These are phyloP conservation scores for Glycine soja DNA, from an alignment of 306 rosid genomes.

Conservation along the genomic window DNA sequence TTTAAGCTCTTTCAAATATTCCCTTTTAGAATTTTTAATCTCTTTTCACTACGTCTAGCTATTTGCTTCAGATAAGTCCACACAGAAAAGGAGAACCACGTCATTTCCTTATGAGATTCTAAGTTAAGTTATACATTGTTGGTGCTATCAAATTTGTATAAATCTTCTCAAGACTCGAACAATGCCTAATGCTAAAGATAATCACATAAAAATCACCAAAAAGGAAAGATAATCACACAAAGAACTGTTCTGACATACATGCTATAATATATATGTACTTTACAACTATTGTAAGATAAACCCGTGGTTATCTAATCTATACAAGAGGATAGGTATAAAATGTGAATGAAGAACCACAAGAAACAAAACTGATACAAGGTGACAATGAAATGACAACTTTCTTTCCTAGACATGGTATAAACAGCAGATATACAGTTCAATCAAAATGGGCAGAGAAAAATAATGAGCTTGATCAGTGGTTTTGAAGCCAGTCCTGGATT, in stretches of 20 bases:
- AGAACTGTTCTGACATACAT: conserved; percentile 14
- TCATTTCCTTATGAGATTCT: neutral
- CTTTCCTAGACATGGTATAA: conserved; percentile 43
- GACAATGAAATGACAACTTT: conserved; percentile 8
- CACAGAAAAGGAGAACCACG: neutral
- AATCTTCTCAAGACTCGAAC: neutral
- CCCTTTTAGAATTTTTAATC: neutral
- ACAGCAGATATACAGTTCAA: conserved; percentile 39
- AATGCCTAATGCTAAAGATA: neutral
- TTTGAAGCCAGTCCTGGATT: conserved; percentile 88
- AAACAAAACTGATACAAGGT: conserved; percentile 38
- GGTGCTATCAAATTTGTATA: conserved; percentile 9
- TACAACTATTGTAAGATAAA: conserved; percentile 37
- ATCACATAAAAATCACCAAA: conserved; percentile 17
- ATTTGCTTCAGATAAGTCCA: conserved; percentile 24
- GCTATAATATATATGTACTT: conserved; percentile 1
- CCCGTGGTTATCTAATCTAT: conserved; percentile 27
- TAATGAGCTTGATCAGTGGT: conserved; percentile 48
- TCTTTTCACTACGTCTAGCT: neutral
- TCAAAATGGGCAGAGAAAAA: neutral
- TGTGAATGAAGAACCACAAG: conserved; percentile 14
- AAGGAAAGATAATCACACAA: conserved; percentile 12
- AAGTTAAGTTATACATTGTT: neutral
- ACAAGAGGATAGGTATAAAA: conserved; percentile 24
- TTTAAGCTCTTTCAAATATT: neutral